Percentiles rank a stretch among this genome's conserved stretches.
Conservation (phyloP, 257 asterid species). For the Solanum gracilifrons region DNA sequence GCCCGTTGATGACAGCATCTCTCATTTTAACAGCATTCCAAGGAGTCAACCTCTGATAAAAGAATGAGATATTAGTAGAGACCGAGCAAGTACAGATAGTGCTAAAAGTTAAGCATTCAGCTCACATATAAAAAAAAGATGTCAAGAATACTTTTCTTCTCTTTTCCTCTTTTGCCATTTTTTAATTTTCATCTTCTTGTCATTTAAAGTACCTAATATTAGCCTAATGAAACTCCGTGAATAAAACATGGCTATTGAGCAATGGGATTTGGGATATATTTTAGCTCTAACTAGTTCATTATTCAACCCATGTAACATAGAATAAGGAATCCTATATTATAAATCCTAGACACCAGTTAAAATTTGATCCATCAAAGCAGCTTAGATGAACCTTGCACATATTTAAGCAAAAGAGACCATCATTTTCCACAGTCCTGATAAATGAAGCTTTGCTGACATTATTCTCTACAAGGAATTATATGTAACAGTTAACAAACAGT, state of each 20-base stretch:
- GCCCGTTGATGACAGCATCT: slow-evolving; percentile 72
- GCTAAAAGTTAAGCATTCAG: background rate
- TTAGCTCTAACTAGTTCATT: background rate
- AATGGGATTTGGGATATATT: background rate
- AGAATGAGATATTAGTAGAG: background rate
- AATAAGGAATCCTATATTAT: background rate
- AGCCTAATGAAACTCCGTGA: background rate
- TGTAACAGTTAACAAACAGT: background rate
- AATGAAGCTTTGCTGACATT: background rate
- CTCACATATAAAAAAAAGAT: background rate
- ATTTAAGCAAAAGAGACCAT: background rate
- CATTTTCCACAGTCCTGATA: background rate
- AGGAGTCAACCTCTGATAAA: slow-evolving; percentile 80
- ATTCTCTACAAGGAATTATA: background rate
- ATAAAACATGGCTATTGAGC: background rate
- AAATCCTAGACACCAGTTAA: background rate
- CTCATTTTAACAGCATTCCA: slow-evolving; percentile 87
- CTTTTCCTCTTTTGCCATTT: background rate
- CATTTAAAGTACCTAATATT: background rate
- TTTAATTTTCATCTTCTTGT: background rate
- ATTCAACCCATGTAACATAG: background rate
- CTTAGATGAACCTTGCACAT: background rate
- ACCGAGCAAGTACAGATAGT: background rate
- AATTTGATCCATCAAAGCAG: background rate
- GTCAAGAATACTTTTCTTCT: background rate